Evolutionary conservation across 441 rosid genomes (phyloP), one percentile per base, ranked within the genome.

Genomic region (Macaranga tanarius): DNA sequence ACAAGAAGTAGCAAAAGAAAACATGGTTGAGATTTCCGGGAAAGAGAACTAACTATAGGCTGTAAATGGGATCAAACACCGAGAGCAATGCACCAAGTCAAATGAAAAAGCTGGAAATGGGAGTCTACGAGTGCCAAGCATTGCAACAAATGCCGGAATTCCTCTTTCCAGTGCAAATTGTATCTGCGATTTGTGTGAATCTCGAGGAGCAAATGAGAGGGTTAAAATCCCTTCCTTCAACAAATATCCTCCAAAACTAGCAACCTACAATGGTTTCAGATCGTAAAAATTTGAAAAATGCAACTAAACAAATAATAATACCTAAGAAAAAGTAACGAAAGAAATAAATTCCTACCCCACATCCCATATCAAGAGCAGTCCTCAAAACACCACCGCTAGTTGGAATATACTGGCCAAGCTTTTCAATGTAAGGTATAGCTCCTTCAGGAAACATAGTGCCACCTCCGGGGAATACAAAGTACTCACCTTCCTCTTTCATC

Each of bases 361-460:
- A 95, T 73, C 98, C 97, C 95, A 92, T 91, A 67, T 95, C 99
- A 72, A 95, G 98, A 17, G 95, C 97, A 80, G 96, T 92, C 79
- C 99, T 84, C 62, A 95, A 75, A 79, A 82, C 80, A 64, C 98
- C 98, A 7, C 83, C 86, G 22, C 73, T 79, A 5, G 92, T 85
- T 1, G 93, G 99, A 54, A 95, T 89, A 80, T 92, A 91, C 84
- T 89, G 97, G 7, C 86, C 87, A 50, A 95, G 97, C 61, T 90
- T 95, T 54, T 92, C 96, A 31, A 95, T 89, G 74, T 92, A 95
- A 1, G 86, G 92, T 7, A 87, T 86, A 5, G 97, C 96, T 65
- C 99, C 99, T n/a, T 90, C 95, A 8, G 99, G 95, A 51, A 92
- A 95, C 99, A 95, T 92, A 0, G 99, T 92, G 68, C 96, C 98